These are phyloP conservation scores for Dactylellina haptotyla DNA, from an alignment of 2,329 filamentous ascomycete species.

Conservation along the genomic window DNA sequence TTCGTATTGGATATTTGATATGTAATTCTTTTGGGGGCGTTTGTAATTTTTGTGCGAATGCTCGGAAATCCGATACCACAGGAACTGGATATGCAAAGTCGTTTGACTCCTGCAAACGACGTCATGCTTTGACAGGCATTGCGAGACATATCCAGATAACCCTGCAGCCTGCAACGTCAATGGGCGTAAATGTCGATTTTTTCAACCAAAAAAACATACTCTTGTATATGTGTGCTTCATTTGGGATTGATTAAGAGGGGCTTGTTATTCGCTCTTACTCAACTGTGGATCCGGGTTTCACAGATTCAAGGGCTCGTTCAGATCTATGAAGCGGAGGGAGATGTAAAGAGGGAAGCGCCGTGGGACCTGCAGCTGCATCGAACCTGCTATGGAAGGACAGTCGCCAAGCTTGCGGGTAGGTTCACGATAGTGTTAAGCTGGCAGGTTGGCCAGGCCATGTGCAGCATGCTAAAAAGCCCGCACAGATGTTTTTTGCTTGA, in stretches of 20 bases:
- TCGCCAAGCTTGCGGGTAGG: slow-evolving; percentile 28
- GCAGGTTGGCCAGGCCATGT: slow-evolving; percentile 21
- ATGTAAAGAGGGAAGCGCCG: too few relatives aligned
- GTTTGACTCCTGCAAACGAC: slow-evolving; percentile 48
- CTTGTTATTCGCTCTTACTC: too few relatives aligned
- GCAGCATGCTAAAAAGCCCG: slow-evolving; percentile 45
- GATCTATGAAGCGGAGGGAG: too few relatives aligned
- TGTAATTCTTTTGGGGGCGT: too few relatives aligned
- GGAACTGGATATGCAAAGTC: slow-evolving; percentile 34
- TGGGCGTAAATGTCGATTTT: slow-evolving; percentile 1
- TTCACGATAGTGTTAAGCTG: slow-evolving; percentile 28
- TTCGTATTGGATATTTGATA: too few relatives aligned
- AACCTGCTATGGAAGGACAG: slow-evolving; percentile 18
- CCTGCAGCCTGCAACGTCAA: slow-evolving; percentile 39
- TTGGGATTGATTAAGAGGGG: too few relatives aligned
- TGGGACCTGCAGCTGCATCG: slow-evolving; percentile 27
- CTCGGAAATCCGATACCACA: slow-evolving; percentile 14
- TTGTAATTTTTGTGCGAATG: too few relatives aligned
- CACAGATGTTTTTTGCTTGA: slow-evolving; percentile 27
- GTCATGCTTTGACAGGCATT: slow-evolving; percentile 45
- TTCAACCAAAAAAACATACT: not conserved
- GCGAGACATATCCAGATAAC: slow-evolving; percentile 19
- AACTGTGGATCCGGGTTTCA: too few relatives aligned
- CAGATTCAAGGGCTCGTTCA: too few relatives aligned
- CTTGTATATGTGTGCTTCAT: not conserved